phyloP scores from a whole-genome alignment of 208 protist genomes.

The Wallacemonas collosoma region DNA sequence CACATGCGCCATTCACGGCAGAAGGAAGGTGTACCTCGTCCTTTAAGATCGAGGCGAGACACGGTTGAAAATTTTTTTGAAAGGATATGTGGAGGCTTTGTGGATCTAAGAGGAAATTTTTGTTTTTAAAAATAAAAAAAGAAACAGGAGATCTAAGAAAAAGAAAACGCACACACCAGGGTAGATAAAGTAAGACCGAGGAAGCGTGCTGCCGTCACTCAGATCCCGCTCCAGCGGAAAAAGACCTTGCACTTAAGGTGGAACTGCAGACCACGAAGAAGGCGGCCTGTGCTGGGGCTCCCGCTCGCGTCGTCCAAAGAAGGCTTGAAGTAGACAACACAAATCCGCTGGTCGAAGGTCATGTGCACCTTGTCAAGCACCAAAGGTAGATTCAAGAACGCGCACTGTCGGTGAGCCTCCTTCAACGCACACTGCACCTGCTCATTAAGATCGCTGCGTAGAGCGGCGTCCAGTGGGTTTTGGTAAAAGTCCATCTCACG shows the following conservation, averaged over 20 bases:
- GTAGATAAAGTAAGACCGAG: too few relatives aligned
- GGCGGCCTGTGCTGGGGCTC: conserved; percentile 40
- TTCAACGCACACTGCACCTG: conserved; percentile 41
- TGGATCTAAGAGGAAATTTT: neutral
- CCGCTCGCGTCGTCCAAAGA: conserved; percentile 31
- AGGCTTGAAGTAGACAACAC: conserved; percentile 60
- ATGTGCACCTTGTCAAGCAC: conserved; percentile 58
- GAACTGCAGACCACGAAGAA: conserved; percentile 56
- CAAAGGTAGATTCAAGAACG: conserved; percentile 64
- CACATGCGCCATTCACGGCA: too few relatives aligned
- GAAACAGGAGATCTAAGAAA: conserved; percentile 12
- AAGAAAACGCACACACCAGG: conserved; percentile 5
- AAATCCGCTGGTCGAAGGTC: conserved; percentile 59
- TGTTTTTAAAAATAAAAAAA: neutral
- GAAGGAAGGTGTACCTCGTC: too few relatives aligned
- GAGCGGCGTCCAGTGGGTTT: conserved; percentile 20
- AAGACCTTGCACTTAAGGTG: conserved; percentile 51
- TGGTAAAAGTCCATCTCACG: conserved; percentile 36
- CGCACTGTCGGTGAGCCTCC: conserved; percentile 61
- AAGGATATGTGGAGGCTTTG: neutral
- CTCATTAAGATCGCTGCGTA: neutral
- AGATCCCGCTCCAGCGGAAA: conserved; percentile 19
- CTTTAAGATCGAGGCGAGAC: too few relatives aligned
- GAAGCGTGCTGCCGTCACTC: conserved; percentile 9
- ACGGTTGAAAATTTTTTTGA: too few relatives aligned